Evolutionary conservation across 352 stramenopile species (phyloP).

Genomic region (Thraustochytrium striatum): DNA sequence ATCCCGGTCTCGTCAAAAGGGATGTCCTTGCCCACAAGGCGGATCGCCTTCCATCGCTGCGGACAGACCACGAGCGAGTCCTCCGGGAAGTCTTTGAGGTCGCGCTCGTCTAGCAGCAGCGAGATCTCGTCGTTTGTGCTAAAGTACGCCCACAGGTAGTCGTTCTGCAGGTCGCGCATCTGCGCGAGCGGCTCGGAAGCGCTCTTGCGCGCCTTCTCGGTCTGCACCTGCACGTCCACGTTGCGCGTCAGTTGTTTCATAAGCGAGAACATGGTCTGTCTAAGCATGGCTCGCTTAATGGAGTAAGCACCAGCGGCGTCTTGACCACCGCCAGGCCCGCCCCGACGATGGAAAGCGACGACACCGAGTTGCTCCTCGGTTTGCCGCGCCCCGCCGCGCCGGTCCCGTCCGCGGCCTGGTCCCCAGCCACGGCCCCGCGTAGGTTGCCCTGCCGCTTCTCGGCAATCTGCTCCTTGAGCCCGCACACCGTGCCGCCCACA

Average conservation of each 20-base stretch:
- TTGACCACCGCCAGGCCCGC: slow-evolving; percentile 9
- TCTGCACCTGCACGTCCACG: not conserved
- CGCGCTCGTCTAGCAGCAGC: slow-evolving; percentile 32
- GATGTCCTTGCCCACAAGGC: slow-evolving; percentile 40
- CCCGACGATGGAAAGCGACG: not conserved
- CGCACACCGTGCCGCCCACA: slow-evolving; percentile 9
- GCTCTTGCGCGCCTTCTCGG: not conserved
- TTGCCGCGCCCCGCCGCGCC: not conserved
- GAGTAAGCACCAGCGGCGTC: slow-evolving; percentile 19
- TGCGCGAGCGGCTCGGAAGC: not conserved
- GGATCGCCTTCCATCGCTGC: slow-evolving; percentile 35
- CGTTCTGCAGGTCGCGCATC: not conserved
- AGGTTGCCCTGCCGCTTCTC: not conserved
- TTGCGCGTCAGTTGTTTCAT: slow-evolving; percentile 45
- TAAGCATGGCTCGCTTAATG: slow-evolving; percentile 38
- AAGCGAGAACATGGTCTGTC: slow-evolving; percentile 33
- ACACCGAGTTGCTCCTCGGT: slow-evolving; percentile 19
- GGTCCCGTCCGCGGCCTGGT: not conserved
- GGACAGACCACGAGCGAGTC: slow-evolving; percentile 33
- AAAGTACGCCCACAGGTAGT: slow-evolving; percentile 48
- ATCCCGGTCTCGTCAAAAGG: slow-evolving; percentile 40
- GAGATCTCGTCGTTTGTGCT: slow-evolving; percentile 36
- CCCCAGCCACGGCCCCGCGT: not conserved
- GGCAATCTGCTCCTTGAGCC: slow-evolving; percentile 39
- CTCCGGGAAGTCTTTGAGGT: slow-evolving; percentile 26